Evolutionary conservation across 371 early-diverging fungal genomes (phyloP).

Genomic region (Mortierella polycephala): DNA sequence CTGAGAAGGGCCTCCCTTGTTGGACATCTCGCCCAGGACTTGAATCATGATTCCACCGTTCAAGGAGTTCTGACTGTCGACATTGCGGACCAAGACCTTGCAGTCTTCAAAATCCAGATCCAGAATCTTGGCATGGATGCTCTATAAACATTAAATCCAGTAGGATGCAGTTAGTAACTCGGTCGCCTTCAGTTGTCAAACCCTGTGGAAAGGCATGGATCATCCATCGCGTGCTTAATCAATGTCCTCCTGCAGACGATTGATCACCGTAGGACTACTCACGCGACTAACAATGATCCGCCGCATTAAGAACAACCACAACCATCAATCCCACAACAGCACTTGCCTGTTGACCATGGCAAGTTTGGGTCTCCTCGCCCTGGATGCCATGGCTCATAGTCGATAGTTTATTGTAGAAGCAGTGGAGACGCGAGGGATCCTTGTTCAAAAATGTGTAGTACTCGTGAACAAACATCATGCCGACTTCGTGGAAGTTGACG

Average conservation of each 20-base stretch:
- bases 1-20: constrained; percentile 78
- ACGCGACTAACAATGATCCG: too few species aligned
- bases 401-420: constrained; percentile 89
- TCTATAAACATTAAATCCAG: constrained; percentile 55
- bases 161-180: neutral
- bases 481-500: constrained; percentile 70
- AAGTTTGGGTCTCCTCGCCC: constrained; percentile 72
- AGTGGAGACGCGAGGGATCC: constrained; percentile 84
- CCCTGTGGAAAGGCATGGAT: too few species aligned
- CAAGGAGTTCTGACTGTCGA: constrained; percentile 86
- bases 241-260: too few species aligned
- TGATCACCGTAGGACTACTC: neutral
- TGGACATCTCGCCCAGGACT: constrained; percentile 94
- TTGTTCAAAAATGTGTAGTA: constrained; percentile 94
- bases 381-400: constrained; percentile 85
- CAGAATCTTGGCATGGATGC: constrained; percentile 81
- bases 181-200: too few species aligned
- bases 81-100: constrained; percentile 87
- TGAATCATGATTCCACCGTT: constrained; percentile 88
- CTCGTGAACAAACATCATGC: constrained; percentile 95
- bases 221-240: too few species aligned
- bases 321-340: neutral
- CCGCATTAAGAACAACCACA: too few species aligned
- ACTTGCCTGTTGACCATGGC: constrained; percentile 79
- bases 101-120: constrained; percentile 83